Evolutionary conservation across 2,329 filamentous ascomycete species (phyloP), one percentile per base, ranked within the genome.

Genomic region (Dactylellina drechsleri): DNA sequence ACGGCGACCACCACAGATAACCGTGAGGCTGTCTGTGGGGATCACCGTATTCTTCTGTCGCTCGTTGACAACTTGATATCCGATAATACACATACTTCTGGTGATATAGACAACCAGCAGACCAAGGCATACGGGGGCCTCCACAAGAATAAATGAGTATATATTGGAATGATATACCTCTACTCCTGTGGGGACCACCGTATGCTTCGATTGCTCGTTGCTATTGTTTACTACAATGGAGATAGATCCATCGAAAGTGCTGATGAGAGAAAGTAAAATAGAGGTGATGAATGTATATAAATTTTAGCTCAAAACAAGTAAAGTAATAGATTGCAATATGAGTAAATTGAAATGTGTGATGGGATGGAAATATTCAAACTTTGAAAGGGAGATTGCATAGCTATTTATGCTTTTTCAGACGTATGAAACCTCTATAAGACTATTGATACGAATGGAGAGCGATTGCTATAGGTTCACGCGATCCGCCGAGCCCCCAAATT

Each of bases 141-240:
- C 70, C 70, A 74, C 70, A 64, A 45, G 43, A 67, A 58, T n/a
- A 64, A 67, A 57, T 74, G 62, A 73, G 68, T 73, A 73, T 74
- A 74, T 74, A 62, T 60, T 74, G 68, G 64, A 73, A 74, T 67
- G 70, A 74, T 74, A 74, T 74, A 74, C 70, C 70, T 74, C 70
- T 74, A 74, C 70, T 74, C 70, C 70, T 74, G 70, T 74, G 70
- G 70, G 70, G 70, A 74, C 70, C 70, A 74, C 70, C 70, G 70
- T 74, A 74, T 54, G 70, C 70, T 64, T 74, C 52, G 26, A 41
- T 41, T 7, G 70, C 57, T 74, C 61, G 70, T 52, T 54, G 41
- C 12, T 47, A 52, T 16, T 59, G 26, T 4, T 10, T 36, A 8
- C 2, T 36, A 3, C 6, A 36, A 36, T 8, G 31, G 31, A 36